These are phyloP conservation scores for Trametes pubescens DNA, from an alignment of 1,284 basidiomycete species.

Conservation along the genomic window DNA sequence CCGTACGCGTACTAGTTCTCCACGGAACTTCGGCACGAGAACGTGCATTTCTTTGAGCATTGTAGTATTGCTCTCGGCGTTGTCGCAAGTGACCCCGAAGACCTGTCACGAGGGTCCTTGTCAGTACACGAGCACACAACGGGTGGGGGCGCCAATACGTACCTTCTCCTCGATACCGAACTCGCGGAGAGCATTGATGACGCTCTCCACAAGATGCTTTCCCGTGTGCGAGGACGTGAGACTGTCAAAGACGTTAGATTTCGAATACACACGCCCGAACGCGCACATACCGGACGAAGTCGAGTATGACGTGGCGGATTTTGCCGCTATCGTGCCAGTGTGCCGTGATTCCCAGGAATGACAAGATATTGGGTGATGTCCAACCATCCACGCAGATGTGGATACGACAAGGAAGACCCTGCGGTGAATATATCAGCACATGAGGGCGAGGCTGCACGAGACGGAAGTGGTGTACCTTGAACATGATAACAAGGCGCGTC, in stretches of 20 bases:
- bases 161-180: neutral
- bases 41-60: neutral
- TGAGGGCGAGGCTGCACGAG: no score
- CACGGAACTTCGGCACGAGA: neutral
- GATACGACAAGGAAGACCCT: neutral
- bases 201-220: neutral
- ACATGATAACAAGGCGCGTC: neutral
- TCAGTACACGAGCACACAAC: neutral
- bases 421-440: neutral
- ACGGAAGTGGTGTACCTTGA: neutral
- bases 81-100: neutral
- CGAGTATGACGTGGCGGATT: neutral
- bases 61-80: neutral
- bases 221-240: neutral
- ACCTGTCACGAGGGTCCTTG: no score
- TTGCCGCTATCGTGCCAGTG: neutral
- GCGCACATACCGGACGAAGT: neutral
- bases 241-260: no score
- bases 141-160: no score
- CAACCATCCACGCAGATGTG: neutral
- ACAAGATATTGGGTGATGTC: neutral
- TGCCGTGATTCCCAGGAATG: neutral
- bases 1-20: neutral
- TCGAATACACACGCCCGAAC: neutral
- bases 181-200: neutral